phyloP scores from a whole-genome alignment of 345 rosid species.

The Turritis glabra region DNA sequence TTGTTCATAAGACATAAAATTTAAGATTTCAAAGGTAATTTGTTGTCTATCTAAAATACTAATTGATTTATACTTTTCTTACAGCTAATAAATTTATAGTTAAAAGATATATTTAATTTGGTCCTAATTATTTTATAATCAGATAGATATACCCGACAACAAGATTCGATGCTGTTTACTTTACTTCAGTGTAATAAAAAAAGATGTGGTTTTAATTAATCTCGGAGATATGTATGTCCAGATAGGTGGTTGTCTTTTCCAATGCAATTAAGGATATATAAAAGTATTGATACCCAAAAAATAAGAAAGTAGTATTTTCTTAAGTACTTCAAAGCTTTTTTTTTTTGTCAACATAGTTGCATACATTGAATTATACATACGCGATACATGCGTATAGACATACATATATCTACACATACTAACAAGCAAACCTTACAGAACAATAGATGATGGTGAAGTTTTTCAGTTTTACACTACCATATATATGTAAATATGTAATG shows the following conservation, averaged over 20 bases:
- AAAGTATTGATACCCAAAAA: background rate
- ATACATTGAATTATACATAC: background rate
- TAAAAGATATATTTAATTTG: background rate
- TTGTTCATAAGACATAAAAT: too few relatives aligned
- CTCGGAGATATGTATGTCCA: slow-evolving; percentile 12
- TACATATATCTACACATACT: background rate
- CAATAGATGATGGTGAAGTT: background rate
- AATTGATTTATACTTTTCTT: background rate
- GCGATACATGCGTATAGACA: background rate
- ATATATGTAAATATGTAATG: background rate
- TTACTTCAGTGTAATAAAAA: slow-evolving; percentile 8
- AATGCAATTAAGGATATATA: background rate
- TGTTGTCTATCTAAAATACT: background rate
- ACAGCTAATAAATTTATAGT: background rate
- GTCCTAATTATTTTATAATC: background rate
- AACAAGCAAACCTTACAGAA: background rate
- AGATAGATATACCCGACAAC: slow-evolving; percentile 15
- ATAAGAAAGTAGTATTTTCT: too few relatives aligned
- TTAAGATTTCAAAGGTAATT: background rate
- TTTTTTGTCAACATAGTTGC: background rate
- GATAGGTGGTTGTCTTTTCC: slow-evolving; percentile 18
- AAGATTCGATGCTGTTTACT: slow-evolving; percentile 19
- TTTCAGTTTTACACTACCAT: background rate
- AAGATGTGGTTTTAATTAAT: slow-evolving; percentile 15
- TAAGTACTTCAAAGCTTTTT: too few relatives aligned